Evolutionary conservation across 2,329 filamentous ascomycete species (phyloP), one percentile per base, ranked within the genome.

Genomic region (Colletotrichum aenigma): DNA sequence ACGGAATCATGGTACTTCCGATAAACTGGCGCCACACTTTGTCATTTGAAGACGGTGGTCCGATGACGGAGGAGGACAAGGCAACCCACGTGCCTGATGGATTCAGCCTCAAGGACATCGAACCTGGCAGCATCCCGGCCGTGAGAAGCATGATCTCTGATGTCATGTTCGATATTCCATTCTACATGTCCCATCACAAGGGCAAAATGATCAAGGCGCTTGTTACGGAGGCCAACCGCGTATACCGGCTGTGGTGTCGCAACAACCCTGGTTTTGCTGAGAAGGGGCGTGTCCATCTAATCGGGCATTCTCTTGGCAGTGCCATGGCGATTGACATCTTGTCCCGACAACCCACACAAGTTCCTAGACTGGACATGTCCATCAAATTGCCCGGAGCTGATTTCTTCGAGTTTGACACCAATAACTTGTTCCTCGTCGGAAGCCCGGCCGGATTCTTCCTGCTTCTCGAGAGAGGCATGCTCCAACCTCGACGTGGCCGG

Each of bases 91-190:
- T 90, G 4, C 86, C 90, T 6, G 88, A 91, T 36, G 93, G 93
- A 52, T 91, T 90, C 78, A 83, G 85, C 0, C 88, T 99, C 16
- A 94, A 96, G 79, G 96, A 98, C 79, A 98, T 99, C 78, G 98
- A 98, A 7, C 96, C 96, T 2, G 91, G 93, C 56, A 97, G 95
- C 0, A 95, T 99, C 34, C 96, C 96, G 0, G 96, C 95, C 1
- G 94, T 99, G n/a, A 93, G 97, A 61, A 95, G 94, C 81, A 92
- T 99, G 82, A 97, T 99, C 76, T 97, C 95, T 56, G 97, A 99
- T 83, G 95, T 99, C 79, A 98, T 99, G 95, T 93, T 98, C 66
- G 97, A 99, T 82, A 96, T 99, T 66, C 97, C 97, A 0, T 98
- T 98, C 82, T 99, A 98, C 85, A 93, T 99, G 86, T 98, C 96